A percentile compares a stretch with the other conserved stretches of the same genome.
Conservation (phyloP, 1,284 basidiomycete species). For the Volvariella volvacea region DNA sequence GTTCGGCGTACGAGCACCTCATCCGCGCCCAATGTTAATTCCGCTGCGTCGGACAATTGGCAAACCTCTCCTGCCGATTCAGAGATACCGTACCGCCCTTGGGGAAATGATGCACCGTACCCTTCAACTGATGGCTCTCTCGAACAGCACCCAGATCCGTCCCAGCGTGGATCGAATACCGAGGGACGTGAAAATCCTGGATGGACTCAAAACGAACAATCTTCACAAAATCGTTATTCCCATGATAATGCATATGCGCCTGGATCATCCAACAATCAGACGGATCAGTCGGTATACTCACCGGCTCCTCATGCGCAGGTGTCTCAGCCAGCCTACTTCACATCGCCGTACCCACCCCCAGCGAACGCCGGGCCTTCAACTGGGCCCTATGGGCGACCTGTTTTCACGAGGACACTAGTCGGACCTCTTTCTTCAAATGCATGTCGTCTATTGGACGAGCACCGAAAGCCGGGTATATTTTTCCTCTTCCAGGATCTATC, state of each 20-base stretch:
- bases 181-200: slow-evolving; percentile 21
- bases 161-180: slow-evolving; percentile 21
- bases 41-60: slow-evolving; percentile 14
- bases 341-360: slow-evolving; percentile 13
- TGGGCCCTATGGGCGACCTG: slow-evolving; percentile 48
- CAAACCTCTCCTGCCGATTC: slow-evolving; percentile 16
- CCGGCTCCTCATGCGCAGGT: slow-evolving; percentile 16
- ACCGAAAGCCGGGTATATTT: slow-evolving; percentile 71
- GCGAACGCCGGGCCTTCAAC: slow-evolving; percentile 21
- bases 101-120: slow-evolving; percentile 25
- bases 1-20: slow-evolving; percentile 29
- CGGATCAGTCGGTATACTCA: slow-evolving; percentile 17
- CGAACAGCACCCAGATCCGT: slow-evolving; percentile 24
- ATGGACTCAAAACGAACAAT: slow-evolving; percentile 19
- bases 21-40: slow-evolving; percentile 14
- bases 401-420: slow-evolving; percentile 82
- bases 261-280: slow-evolving; percentile 11
- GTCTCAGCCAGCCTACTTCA: slow-evolving; percentile 15
- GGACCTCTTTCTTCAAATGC: slow-evolving; percentile 83
- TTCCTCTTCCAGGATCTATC: slow-evolving; percentile 40
- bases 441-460: slow-evolving; percentile 74
- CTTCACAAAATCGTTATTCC: background rate
- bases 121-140: slow-evolving; percentile 18
- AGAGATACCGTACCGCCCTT: slow-evolving; percentile 26
- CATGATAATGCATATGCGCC: slow-evolving; percentile 13